Percentiles rank a stretch among this genome's conserved stretches.
Evolutionary conservation across 257 asterid genomes (phyloP).

Genomic region (Solanum acaule): DNA sequence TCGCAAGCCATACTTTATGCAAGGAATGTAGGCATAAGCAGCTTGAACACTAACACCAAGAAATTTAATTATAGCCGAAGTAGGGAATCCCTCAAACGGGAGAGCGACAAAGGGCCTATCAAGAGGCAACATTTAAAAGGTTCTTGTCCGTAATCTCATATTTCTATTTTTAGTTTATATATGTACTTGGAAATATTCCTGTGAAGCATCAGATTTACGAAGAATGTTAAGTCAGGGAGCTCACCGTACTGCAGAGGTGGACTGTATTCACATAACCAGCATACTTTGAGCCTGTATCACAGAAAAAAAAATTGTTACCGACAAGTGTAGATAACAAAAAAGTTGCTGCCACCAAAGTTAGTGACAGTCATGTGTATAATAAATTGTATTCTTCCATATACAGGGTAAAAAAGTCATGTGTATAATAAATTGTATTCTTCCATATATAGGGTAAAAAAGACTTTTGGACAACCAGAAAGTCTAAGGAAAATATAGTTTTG

Average conservation of each 20-base stretch:
- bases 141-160: too few relatives aligned
- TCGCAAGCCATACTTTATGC: too few relatives aligned
- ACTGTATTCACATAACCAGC: conserved; percentile 88
- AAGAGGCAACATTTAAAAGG: too few relatives aligned
- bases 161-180: too few relatives aligned
- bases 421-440: background rate
- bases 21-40: too few relatives aligned
- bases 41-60: too few relatives aligned
- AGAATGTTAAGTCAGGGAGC: conserved; percentile 5
- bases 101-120: too few relatives aligned
- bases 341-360: background rate
- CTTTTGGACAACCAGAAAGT: background rate
- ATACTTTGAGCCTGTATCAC: conserved; percentile 69
- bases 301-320: background rate
- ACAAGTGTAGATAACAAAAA: background rate
- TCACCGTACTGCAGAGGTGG: conserved; percentile 87
- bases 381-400: background rate
- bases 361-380: background rate
- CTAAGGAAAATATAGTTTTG: background rate
- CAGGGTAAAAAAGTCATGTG: background rate
- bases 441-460: background rate
- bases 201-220: too few relatives aligned
- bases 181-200: too few relatives aligned
- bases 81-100: too few relatives aligned
- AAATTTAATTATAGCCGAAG: too few relatives aligned